Percentiles rank a stretch among this genome's conserved stretches.
Evolutionary conservation across 2,329 filamentous ascomycete species (phyloP).

Genomic region (Sordariomycetes sp.): DNA sequence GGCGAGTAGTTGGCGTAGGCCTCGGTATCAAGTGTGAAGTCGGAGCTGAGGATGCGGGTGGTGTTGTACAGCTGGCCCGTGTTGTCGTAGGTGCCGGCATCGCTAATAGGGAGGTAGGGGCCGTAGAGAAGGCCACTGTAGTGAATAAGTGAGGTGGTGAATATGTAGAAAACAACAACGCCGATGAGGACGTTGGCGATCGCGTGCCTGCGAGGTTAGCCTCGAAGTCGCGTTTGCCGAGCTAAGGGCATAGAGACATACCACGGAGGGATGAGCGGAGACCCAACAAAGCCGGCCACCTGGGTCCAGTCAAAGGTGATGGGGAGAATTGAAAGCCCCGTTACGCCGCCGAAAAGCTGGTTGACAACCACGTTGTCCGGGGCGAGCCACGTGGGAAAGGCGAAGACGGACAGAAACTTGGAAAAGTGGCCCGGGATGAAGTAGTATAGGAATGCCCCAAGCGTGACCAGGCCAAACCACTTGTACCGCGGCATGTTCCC

Average conservation of each 20-base stretch:
- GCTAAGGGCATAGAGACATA: constrained; percentile 17
- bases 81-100: constrained; percentile 63
- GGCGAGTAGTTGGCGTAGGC: constrained; percentile 60
- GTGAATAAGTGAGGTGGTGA: constrained; percentile 49
- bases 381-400: constrained; percentile 61
- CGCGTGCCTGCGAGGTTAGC: constrained; percentile 38
- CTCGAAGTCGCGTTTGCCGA: background rate
- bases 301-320: constrained; percentile 73
- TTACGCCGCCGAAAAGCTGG: constrained; percentile 60
- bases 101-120: constrained; percentile 57
- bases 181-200: constrained; percentile 65
- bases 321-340: constrained; percentile 56
- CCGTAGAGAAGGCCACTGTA: constrained; percentile 57
- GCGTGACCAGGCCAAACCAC: constrained; percentile 51
- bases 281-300: constrained; percentile 56
- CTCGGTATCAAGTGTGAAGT: constrained; percentile 50
- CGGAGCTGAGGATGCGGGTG: constrained; percentile 45
- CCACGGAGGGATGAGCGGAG: constrained; percentile 61
- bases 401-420: constrained; percentile 59
- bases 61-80: constrained; percentile 55
- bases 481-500: constrained; percentile 56
- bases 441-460: constrained; percentile 52
- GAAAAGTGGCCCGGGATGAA: constrained; percentile 61
- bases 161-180: constrained; percentile 53
- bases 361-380: constrained; percentile 60